Conservation (phyloP, 768 basidiomycete species). For the Collybia nuda region DNA sequence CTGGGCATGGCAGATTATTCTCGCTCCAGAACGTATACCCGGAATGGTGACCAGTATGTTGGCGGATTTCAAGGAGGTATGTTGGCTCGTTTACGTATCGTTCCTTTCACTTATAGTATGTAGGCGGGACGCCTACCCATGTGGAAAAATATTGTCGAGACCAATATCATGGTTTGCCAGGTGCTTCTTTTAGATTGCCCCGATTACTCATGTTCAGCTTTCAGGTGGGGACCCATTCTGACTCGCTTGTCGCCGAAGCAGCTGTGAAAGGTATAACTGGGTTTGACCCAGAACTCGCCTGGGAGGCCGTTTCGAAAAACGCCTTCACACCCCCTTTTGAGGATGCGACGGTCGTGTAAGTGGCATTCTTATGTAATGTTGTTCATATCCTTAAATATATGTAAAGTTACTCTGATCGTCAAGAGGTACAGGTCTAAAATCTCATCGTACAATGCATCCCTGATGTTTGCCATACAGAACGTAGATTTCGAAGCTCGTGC, state of each 20-base stretch:
- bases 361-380: constrained; percentile 2
- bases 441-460: background rate
- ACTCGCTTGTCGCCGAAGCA: constrained; percentile 74
- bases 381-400: background rate
- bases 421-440: constrained; percentile 46
- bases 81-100: background rate
- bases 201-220: background rate
- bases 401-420: constrained; percentile 64
- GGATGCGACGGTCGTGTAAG: constrained; percentile 53
- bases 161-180: constrained; percentile 72
- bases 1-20: constrained; percentile 77
- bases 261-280: constrained; percentile 63
- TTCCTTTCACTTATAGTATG: constrained; percentile 10
- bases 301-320: constrained; percentile 76
- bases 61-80: constrained; percentile 71
- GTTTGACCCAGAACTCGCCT: constrained; percentile 65
- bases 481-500: constrained; percentile 84
- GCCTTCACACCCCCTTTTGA: constrained; percentile 59
- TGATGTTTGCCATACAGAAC: constrained; percentile 32
- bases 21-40: constrained; percentile 72
- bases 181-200: background rate
- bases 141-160: constrained; percentile 90
- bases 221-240: constrained; percentile 77
- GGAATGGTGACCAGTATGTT: constrained; percentile 81
- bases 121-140: constrained; percentile 83